A percentile compares a stretch with the other conserved stretches of the same genome.
Evolutionary conservation across 2,329 filamentous ascomycete species (phyloP).

Genomic region (Coniella lustricola): DNA sequence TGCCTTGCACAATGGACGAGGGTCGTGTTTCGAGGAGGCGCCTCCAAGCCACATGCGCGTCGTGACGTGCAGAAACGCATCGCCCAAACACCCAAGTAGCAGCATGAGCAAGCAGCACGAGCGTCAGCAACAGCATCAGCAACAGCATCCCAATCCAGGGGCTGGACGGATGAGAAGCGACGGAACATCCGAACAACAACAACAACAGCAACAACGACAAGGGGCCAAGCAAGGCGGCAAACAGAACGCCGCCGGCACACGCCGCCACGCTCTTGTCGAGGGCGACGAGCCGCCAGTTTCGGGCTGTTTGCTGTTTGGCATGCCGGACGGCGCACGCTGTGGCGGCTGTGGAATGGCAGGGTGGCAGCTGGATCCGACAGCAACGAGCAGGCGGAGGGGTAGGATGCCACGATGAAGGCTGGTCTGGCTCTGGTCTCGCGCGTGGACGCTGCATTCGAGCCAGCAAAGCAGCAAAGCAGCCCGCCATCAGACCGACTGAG

Average conservation of each 20-base stretch:
- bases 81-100: neutral
- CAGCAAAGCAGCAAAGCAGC: too few species aligned
- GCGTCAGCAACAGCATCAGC: neutral
- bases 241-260: constrained; percentile 17
- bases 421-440: too few species aligned
- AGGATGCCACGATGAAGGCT: too few species aligned
- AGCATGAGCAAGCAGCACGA: neutral
- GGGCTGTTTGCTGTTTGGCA: constrained; percentile 16
- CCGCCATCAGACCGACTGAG: too few species aligned
- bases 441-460: too few species aligned
- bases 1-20: neutral
- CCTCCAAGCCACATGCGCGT: constrained; percentile 7
- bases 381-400: too few species aligned
- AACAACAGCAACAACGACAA: neutral
- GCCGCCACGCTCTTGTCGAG: neutral
- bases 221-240: constrained; percentile 15
- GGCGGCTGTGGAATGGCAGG: too few species aligned
- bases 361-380: too few species aligned
- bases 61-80: neutral
- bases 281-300: too few species aligned
- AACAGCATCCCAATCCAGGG: neutral
- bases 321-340: too few species aligned
- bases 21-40: neutral
- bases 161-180: constrained; percentile 10
- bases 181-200: constrained; percentile 11